Percentiles rank a stretch among this genome's conserved stretches.
phyloP scores from a whole-genome alignment of 2,329 filamentous ascomycete species.

The Metarhizium robertsii region DNA sequence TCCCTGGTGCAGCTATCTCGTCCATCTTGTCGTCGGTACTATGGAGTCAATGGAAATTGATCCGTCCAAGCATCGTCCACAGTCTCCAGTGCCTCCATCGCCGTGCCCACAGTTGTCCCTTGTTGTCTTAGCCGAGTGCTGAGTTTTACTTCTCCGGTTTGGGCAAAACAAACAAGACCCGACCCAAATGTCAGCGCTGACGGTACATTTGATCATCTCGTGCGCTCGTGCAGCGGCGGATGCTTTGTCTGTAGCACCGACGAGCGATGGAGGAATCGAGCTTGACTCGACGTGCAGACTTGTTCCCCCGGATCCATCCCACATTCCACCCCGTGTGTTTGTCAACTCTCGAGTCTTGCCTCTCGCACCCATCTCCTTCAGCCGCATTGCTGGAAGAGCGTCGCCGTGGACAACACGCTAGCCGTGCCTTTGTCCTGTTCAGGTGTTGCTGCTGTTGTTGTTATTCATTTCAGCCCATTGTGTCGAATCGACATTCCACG shows the following conservation, averaged over 20 bases:
- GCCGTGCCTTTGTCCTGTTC: neutral
- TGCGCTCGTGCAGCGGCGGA: neutral
- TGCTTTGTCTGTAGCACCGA: neutral
- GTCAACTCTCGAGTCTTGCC: neutral
- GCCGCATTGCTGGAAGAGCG: neutral
- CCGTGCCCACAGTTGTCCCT: neutral
- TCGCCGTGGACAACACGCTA: neutral
- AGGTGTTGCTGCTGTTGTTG: neutral
- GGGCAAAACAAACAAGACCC: neutral
- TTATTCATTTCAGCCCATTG: neutral
- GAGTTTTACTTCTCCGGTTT: neutral
- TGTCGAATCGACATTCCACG: neutral
- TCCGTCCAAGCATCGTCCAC: neutral
- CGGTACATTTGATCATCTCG: neutral
- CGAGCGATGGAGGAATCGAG: neutral
- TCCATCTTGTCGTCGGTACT: no score
- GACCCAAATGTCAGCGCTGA: neutral
- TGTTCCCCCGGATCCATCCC: neutral
- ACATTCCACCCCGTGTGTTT: neutral
- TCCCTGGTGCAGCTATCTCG: neutral
- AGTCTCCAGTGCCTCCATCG: neutral
- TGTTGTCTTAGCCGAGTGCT: neutral
- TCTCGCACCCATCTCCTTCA: neutral
- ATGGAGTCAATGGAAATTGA: neutral
- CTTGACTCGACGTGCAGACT: neutral